These are phyloP conservation scores for Cercospora sojina DNA, from an alignment of 2,329 filamentous ascomycete genomes.

Conservation along the genomic window DNA sequence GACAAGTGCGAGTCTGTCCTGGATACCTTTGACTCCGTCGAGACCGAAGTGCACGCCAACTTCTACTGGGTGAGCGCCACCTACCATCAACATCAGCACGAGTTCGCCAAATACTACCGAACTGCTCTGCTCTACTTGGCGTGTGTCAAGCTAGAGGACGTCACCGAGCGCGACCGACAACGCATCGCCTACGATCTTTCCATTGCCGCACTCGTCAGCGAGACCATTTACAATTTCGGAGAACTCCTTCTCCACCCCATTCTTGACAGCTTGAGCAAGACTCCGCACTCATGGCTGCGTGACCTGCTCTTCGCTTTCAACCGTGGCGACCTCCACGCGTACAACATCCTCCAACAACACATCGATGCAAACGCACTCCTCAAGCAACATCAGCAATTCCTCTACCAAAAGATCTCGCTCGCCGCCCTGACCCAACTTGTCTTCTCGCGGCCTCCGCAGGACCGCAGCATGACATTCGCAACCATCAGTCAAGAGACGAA, in stretches of 20 bases:
- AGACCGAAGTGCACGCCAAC: slow-evolving; percentile 90
- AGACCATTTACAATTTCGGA: slow-evolving; percentile 98
- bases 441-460: slow-evolving; percentile 91
- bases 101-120: slow-evolving; percentile 96
- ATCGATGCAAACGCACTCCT: slow-evolving; percentile 79
- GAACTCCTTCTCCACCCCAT: slow-evolving; percentile 98
- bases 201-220: slow-evolving; percentile 87
- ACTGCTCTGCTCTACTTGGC: slow-evolving; percentile 97
- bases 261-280: slow-evolving; percentile 75
- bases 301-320: slow-evolving; percentile 98
- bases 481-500: slow-evolving; percentile 91
- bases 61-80: slow-evolving; percentile 95
- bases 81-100: slow-evolving; percentile 86
- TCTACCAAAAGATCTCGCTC: slow-evolving; percentile 98
- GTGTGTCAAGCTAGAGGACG: slow-evolving; percentile 79
- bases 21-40: slow-evolving; percentile 89
- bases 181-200: slow-evolving; percentile 87
- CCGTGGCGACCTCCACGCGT: slow-evolving; percentile 84
- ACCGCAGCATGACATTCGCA: slow-evolving; percentile 88
- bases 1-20: slow-evolving; percentile 84
- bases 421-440: slow-evolving; percentile 92
- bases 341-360: slow-evolving; percentile 69
- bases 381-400: slow-evolving; percentile 73
- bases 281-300: slow-evolving; percentile 80
- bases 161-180: slow-evolving; percentile 73